Percentiles rank a stretch among this genome's conserved stretches.
Conservation (phyloP, 495 filamentous ascomycete genomes). For the Parathielavia hyrcaniae region DNA sequence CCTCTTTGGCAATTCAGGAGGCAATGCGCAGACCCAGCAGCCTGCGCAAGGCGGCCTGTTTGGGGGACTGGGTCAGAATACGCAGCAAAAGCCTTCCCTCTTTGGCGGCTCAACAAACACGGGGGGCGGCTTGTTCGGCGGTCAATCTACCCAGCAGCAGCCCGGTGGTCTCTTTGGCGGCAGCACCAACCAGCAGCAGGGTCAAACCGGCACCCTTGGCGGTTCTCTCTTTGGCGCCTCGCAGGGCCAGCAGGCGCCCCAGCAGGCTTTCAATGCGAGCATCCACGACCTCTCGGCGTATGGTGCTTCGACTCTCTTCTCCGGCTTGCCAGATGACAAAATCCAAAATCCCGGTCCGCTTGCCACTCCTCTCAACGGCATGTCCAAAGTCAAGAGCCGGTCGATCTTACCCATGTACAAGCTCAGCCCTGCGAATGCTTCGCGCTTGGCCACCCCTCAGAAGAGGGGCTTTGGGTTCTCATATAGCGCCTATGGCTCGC, state of each 20-base stretch:
- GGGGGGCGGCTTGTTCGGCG: slow-evolving; percentile 58
- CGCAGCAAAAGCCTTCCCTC: slow-evolving; percentile 40
- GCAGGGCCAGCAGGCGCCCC: slow-evolving; percentile 39
- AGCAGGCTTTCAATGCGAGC: slow-evolving; percentile 66
- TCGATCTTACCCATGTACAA: slow-evolving; percentile 81
- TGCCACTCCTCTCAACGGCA: slow-evolving; percentile 76
- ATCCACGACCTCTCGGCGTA: slow-evolving; percentile 74
- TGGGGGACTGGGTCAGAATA: slow-evolving; percentile 35
- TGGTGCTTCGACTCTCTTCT: slow-evolving; percentile 74
- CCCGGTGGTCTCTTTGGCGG: slow-evolving; percentile 37
- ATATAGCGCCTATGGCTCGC: slow-evolving; percentile 82
- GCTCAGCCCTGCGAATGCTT: slow-evolving; percentile 71
- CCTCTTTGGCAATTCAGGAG: slow-evolving; percentile 46
- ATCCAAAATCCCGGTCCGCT: slow-evolving; percentile 69
- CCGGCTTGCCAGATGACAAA: slow-evolving; percentile 56
- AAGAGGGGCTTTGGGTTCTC: slow-evolving; percentile 80
- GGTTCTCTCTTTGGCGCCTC: slow-evolving; percentile 41
- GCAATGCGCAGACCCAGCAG: slow-evolving; percentile 54
- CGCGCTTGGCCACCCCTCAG: slow-evolving; percentile 73
- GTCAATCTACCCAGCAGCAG: slow-evolving; percentile 43
- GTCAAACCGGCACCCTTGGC: slow-evolving; percentile 34
- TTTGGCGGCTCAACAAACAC: slow-evolving; percentile 39
- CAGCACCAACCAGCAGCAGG: slow-evolving; percentile 40
- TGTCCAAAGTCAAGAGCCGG: slow-evolving; percentile 60
- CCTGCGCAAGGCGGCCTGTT: slow-evolving; percentile 40